Percentiles rank a stretch among this genome's conserved stretches.
Evolutionary conservation across 2,329 filamentous ascomycete species (phyloP).

Genomic region (Colletotrichum sp.): DNA sequence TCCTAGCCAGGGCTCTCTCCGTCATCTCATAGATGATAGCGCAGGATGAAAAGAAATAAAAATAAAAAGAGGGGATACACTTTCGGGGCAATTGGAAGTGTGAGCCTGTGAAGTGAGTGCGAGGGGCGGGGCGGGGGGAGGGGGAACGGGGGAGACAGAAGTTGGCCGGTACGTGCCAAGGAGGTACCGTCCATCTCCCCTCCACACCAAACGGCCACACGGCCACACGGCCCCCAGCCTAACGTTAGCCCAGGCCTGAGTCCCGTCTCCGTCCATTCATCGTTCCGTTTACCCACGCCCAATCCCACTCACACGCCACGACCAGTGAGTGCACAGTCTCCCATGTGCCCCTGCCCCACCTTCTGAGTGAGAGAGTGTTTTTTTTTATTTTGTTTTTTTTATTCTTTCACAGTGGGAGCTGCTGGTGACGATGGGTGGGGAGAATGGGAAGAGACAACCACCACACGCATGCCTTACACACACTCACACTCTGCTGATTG

Average conservation of each 20-base stretch:
- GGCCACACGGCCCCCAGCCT: conserved; percentile 11
- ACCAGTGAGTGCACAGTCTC: neutral
- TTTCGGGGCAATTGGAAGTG: neutral
- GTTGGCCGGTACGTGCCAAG: neutral
- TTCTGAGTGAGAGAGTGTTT: neutral
- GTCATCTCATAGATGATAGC: neutral
- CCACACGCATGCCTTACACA: neutral
- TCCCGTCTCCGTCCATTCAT: conserved; percentile 10
- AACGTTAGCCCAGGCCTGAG: neutral
- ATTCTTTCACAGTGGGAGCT: neutral
- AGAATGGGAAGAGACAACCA: neutral
- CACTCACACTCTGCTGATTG: neutral
- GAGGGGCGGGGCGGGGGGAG: neutral
- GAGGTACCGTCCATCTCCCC: neutral
- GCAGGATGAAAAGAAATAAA: neutral
- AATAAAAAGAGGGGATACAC: neutral
- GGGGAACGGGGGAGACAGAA: neutral
- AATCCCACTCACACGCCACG: neutral
- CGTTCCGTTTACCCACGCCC: neutral
- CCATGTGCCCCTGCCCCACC: neutral
- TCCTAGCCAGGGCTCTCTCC: neutral
- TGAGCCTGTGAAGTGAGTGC: neutral
- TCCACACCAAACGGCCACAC: conserved; percentile 1
- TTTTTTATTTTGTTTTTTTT: neutral
- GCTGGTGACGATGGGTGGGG: neutral